A percentile compares a stretch with the other conserved stretches of the same genome.
Evolutionary conservation across 192 early-diverging fungal genomes (phyloP).

Genomic region (Chytriomyces sp.): DNA sequence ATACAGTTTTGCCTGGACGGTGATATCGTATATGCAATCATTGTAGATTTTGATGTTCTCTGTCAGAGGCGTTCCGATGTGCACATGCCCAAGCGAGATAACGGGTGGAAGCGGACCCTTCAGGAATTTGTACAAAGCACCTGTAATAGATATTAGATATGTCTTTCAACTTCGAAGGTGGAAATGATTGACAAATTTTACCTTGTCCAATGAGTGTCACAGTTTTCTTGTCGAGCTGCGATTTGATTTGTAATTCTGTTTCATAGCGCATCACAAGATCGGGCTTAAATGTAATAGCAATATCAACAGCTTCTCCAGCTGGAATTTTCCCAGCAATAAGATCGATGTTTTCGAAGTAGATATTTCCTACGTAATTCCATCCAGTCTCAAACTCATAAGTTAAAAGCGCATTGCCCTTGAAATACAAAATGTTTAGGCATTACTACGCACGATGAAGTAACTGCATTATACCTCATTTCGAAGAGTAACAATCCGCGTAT

Average conservation of each 20-base stretch:
- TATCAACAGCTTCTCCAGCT: conserved; percentile 25
- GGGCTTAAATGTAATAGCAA: conserved; percentile 39
- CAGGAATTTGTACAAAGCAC: conserved; percentile 43
- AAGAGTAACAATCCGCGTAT: conserved; percentile 26
- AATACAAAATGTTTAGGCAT: not conserved
- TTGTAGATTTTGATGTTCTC: conserved; percentile 22
- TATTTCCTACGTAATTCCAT: conserved; percentile 43
- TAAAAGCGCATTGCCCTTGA: conserved; percentile 45
- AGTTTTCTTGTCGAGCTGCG: conserved; percentile 39
- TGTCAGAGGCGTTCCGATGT: conserved; percentile 24
- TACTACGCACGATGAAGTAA: not conserved
- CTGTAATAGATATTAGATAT: conserved; percentile 14
- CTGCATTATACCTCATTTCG: conserved; percentile 45
- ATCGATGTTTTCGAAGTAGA: conserved; percentile 25
- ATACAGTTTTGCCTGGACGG: conserved; percentile 21
- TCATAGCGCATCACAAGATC: conserved; percentile 26
- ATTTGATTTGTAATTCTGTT: conserved; percentile 36
- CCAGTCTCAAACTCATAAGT: conserved; percentile 40
- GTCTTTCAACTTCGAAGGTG: not conserved
- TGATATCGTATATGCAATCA: conserved; percentile 30
- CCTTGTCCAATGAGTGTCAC: conserved; percentile 35
- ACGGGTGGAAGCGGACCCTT: conserved; percentile 35
- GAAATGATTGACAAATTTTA: not conserved
- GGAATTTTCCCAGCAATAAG: conserved; percentile 37
- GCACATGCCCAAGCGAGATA: conserved; percentile 41